Evolutionary conservation across 768 basidiomycete species (phyloP).

Genomic region (Astraeus odoratus): DNA sequence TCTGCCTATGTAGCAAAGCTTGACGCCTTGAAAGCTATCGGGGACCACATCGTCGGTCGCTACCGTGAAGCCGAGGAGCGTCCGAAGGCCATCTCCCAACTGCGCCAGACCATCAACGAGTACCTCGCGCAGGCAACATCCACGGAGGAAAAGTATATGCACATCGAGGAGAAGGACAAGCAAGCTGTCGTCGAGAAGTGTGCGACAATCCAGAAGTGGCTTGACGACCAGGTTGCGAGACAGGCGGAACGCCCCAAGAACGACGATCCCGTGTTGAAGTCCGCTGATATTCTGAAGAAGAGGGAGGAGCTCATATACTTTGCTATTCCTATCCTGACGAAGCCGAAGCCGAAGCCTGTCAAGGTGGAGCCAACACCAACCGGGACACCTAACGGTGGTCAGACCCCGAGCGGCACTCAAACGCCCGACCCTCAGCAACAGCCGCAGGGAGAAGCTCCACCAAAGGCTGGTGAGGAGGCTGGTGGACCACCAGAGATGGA

Average conservation of each 20-base stretch:
- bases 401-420: slow-evolving; percentile 63
- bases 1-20: slow-evolving; percentile 87
- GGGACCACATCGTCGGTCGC: slow-evolving; percentile 81
- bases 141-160: slow-evolving; percentile 76
- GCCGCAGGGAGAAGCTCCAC: slow-evolving; percentile 18
- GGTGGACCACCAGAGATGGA: slow-evolving; percentile 72
- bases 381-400: slow-evolving; percentile 41
- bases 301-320: slow-evolving; percentile 89
- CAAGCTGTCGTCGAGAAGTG: slow-evolving; percentile 82
- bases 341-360: slow-evolving; percentile 84
- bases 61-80: slow-evolving; percentile 82
- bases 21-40: slow-evolving; percentile 75
- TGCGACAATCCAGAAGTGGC: slow-evolving; percentile 89
- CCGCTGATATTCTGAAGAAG: slow-evolving; percentile 82
- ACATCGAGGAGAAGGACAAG: slow-evolving; percentile 88
- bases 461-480: slow-evolving; percentile 23
- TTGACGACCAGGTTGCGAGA: slow-evolving; percentile 83
- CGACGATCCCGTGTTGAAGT: slow-evolving; percentile 76
- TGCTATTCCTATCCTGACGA: slow-evolving; percentile 83
- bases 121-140: slow-evolving; percentile 83
- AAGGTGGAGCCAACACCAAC: slow-evolving; percentile 39
- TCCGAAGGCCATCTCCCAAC: slow-evolving; percentile 57
- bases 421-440: slow-evolving; percentile 41
- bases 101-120: slow-evolving; percentile 84
- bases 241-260: slow-evolving; percentile 90